Conservation (phyloP, 768 basidiomycete genomes). For the Galerina sulciceps region DNA sequence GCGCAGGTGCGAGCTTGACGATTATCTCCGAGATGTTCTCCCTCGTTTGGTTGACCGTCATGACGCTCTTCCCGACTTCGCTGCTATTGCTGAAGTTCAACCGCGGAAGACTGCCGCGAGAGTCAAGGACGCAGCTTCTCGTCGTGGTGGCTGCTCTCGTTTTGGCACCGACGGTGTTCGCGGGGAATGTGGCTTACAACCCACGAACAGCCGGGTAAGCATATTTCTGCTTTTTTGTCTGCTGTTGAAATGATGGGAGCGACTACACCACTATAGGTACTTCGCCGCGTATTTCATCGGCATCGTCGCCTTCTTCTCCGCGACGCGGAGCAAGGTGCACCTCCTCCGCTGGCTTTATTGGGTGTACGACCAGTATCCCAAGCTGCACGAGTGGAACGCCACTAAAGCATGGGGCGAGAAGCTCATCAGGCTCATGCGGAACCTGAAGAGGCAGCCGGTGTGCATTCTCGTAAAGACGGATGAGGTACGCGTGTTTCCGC, state of each 20-base stretch:
- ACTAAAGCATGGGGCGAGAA: slow-evolving; percentile 46
- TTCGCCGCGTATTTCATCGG: slow-evolving; percentile 65
- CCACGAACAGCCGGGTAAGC: slow-evolving; percentile 59
- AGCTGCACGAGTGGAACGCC: slow-evolving; percentile 41
- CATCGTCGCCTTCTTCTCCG: slow-evolving; percentile 49
- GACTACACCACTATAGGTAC: slow-evolving; percentile 41
- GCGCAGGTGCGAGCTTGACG: slow-evolving; percentile 52
- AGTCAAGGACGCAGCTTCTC: slow-evolving; percentile 39
- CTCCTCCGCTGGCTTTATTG: slow-evolving; percentile 61
- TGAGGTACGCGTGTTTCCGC: slow-evolving; percentile 48
- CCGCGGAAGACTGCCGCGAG: slow-evolving; percentile 58
- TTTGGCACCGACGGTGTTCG: slow-evolving; percentile 48
- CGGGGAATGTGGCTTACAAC: slow-evolving; percentile 64
- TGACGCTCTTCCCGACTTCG: slow-evolving; percentile 66
- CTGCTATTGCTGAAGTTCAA: slow-evolving; percentile 67
- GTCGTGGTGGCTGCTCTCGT: slow-evolving; percentile 45
- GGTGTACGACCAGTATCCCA: slow-evolving; percentile 63
- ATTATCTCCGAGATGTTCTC: slow-evolving; percentile 74
- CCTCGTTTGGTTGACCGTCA: slow-evolving; percentile 67
- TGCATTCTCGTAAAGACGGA: slow-evolving; percentile 68
- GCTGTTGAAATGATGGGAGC: neutral
- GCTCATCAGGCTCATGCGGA: slow-evolving; percentile 49
- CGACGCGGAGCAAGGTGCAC: slow-evolving; percentile 57
- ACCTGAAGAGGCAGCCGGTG: slow-evolving; percentile 54
- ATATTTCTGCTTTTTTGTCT: neutral